Conservation (phyloP, 139 green algal species). For the Chlorella sp. region DNA sequence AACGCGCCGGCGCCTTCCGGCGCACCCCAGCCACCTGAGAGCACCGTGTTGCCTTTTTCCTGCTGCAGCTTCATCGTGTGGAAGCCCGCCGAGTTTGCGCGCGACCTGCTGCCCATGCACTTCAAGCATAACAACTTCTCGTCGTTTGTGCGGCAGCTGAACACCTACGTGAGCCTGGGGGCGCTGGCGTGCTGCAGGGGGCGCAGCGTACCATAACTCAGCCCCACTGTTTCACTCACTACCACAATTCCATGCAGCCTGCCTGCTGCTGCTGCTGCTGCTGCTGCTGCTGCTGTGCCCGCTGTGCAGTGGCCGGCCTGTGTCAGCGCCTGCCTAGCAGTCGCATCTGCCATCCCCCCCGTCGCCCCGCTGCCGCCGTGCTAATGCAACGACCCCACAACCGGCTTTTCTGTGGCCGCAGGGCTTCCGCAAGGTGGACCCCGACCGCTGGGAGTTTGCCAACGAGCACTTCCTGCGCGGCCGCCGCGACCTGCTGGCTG, state of each 20-base stretch:
- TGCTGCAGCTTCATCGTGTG: slow-evolving; percentile 83
- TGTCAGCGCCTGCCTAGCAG: too few relatives aligned
- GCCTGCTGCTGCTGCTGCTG: not conserved
- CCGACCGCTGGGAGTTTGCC: slow-evolving; percentile 98
- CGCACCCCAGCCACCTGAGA: not conserved
- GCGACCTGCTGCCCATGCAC: slow-evolving; percentile 88
- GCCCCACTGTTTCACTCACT: too few relatives aligned
- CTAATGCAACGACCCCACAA: too few relatives aligned
- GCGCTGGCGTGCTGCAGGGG: not conserved
- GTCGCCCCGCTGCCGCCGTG: too few relatives aligned
- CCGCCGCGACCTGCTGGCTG: slow-evolving; percentile 75
- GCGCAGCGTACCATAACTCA: too few relatives aligned
- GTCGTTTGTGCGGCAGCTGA: slow-evolving; percentile 96
- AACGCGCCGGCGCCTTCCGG: not conserved
- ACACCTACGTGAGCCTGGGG: slow-evolving; percentile 89
- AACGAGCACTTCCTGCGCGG: slow-evolving; percentile 92
- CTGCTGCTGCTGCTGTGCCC: too few relatives aligned
- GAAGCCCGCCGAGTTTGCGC: slow-evolving; percentile 91
- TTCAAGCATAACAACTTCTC: slow-evolving; percentile 99
- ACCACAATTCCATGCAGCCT: too few relatives aligned
- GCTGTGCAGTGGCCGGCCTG: too few relatives aligned
- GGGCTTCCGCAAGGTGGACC: slow-evolving; percentile 97
- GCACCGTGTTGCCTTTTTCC: not conserved
- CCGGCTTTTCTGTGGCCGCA: too few relatives aligned
- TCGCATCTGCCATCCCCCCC: too few relatives aligned